A percentile compares a stretch with the other conserved stretches of the same genome.
Evolutionary conservation across 371 early-diverging fungal species (phyloP).

Genomic region (Mucor piriformis): DNA sequence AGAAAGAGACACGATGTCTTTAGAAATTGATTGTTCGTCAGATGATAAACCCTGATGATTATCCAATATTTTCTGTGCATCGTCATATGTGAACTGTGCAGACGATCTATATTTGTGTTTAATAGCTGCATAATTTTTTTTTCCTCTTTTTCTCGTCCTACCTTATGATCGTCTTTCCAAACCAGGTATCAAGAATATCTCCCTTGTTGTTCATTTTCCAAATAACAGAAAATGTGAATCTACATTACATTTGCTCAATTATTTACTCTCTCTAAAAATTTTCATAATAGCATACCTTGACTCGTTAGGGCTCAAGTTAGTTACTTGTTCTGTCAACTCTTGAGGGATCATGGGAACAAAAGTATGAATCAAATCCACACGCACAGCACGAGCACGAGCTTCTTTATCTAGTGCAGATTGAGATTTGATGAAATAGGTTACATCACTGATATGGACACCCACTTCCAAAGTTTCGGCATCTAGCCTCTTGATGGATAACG

Average conservation of each 20-base stretch:
- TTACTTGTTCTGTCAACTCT: slow-evolving; percentile 64
- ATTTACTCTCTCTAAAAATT: neutral
- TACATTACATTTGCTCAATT: slow-evolving; percentile 7
- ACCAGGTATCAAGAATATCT: slow-evolving; percentile 65
- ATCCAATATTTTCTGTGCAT: slow-evolving; percentile 83
- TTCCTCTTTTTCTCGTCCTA: neutral
- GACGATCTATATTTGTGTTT: neutral
- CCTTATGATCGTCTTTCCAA: slow-evolving; percentile 74
- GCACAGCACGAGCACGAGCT: slow-evolving; percentile 88
- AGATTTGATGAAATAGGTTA: slow-evolving; percentile 91
- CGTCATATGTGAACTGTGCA: slow-evolving; percentile 76
- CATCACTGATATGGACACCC: slow-evolving; percentile 98
- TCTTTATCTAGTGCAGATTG: slow-evolving; percentile 89
- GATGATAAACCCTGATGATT: neutral
- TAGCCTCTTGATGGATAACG: slow-evolving; percentile 83
- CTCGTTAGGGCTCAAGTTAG: slow-evolving; percentile 36
- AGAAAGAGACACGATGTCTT: slow-evolving; percentile 22
- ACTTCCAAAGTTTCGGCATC: slow-evolving; percentile 80
- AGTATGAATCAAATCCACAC: slow-evolving; percentile 89
- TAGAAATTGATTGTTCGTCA: slow-evolving; percentile 14
- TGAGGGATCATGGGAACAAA: slow-evolving; percentile 97
- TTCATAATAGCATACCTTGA: slow-evolving; percentile 27
- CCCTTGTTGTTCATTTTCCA: slow-evolving; percentile 82
- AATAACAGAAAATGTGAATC: slow-evolving; percentile 86
- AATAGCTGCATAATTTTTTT: too few relatives aligned